Evolutionary conservation across 139 green algal species (phyloP), one percentile per base, ranked within the genome.

Genomic region (Trebouxia sp.): DNA sequence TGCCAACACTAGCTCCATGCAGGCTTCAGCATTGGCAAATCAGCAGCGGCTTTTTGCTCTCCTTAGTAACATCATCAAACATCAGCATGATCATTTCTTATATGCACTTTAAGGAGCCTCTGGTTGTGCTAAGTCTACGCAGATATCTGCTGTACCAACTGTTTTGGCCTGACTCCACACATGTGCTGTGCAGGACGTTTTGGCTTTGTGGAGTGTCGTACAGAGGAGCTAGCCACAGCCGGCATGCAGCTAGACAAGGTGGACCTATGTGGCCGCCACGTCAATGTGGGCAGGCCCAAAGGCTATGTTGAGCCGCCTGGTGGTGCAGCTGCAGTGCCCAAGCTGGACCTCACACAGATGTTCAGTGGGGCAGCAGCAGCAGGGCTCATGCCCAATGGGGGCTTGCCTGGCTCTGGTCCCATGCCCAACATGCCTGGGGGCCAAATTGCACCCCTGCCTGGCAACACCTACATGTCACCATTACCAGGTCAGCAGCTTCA

Each of bases 261-360:
- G 62, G 93, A 98, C 85, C 85, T 98, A 67, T 91, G 86, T 39
- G 94, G 94, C 12, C 82, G 93, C 1, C 78, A 84, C 38, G 92
- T 97, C 70, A 95, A 97, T 87, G 91, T 98, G n/a, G 94, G 93
- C 39, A 84, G 94, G 72, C 94, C 94, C 67, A 95, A 97, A 86
- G 94, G 94, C 3, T 98, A 97, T 80, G 81, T 95, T 39, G 89
- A 92, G 86, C 83, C 86, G 10, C 75, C 83, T 12, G 41, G 50
- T 4, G 80, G 83, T 24, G 78, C 83, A 26, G 81, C 80, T 22
- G 58, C 83, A 14, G 69, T 79, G 5, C 82, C 86, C 30, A 89
- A 86, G 17, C 67, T 79, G 35, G 65, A 30, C 22, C 35, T 66
- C 35, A 79, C 66, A 32, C 66, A 79, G 47, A 72, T 72, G 62